Evolutionary conservation across 176 grass and related monocot genomes (phyloP).

Genomic region (Oryza punctata): DNA sequence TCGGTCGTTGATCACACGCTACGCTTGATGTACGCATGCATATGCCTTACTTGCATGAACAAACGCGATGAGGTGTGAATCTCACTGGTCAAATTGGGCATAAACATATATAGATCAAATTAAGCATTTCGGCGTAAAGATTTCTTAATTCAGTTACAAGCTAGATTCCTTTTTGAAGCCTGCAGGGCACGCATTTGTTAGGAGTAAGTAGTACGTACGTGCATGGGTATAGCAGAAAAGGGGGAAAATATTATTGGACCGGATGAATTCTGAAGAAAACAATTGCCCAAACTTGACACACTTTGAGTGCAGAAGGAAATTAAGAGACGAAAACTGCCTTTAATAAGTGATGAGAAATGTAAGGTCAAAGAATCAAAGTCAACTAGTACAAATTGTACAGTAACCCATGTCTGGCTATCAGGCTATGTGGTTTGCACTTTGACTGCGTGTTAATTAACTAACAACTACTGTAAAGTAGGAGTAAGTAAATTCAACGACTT

Average conservation of each 20-base stretch:
- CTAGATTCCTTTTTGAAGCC: background rate
- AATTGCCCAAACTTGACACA: background rate
- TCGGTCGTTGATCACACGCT: background rate
- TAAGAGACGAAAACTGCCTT: background rate
- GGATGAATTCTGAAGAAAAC: background rate
- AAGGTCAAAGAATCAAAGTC: slow-evolving; percentile 3
- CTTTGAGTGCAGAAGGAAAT: slow-evolving; percentile 6
- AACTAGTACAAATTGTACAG: background rate
- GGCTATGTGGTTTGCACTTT: background rate
- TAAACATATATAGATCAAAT: background rate
- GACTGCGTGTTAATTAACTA: background rate
- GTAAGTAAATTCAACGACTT: background rate
- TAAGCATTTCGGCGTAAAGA: background rate
- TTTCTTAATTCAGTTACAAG: background rate
- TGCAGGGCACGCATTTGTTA: background rate
- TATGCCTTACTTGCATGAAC: background rate
- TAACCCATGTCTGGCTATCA: background rate
- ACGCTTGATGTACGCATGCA: background rate
- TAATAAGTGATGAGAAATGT: background rate
- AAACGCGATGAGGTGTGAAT: background rate
- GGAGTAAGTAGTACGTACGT: background rate
- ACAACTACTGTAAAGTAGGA: background rate
- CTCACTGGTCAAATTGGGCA: background rate
- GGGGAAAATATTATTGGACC: background rate
- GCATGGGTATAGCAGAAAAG: background rate